Evolutionary conservation across 2,329 filamentous ascomycete species (phyloP).

Genomic region (Pseudogymnoascus destructans): DNA sequence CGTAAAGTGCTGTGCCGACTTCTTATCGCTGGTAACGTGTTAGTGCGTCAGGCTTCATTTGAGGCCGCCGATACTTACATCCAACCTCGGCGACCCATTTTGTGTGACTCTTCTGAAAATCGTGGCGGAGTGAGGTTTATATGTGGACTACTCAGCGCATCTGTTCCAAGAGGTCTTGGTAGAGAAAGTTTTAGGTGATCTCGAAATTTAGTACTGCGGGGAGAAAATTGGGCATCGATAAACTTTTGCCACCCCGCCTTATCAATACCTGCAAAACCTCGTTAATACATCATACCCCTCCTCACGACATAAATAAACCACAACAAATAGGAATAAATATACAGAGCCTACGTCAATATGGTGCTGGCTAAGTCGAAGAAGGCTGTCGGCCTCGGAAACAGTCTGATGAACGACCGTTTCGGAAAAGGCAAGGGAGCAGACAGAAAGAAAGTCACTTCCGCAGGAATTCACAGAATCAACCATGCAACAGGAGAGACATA

Average conservation of each 20-base stretch:
- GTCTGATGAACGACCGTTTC: constrained; percentile 97
- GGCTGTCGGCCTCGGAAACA: constrained; percentile 85
- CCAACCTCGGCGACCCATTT: constrained; percentile 63
- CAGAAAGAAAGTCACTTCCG: constrained; percentile 57
- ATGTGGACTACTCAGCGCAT: not conserved
- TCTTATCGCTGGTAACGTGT: constrained; percentile 56
- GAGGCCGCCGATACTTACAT: constrained; percentile 39
- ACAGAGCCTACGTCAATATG: constrained; percentile 33
- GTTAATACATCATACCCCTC: constrained; percentile 9
- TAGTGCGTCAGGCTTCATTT: constrained; percentile 21
- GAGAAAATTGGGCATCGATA: constrained; percentile 5
- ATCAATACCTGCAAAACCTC: constrained; percentile 9
- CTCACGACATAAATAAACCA: constrained; percentile 7
- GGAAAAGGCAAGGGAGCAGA: constrained; percentile 80
- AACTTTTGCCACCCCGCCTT: constrained; percentile 9
- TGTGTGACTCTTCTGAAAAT: constrained; percentile 25
- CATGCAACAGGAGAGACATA: constrained; percentile 78
- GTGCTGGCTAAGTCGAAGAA: constrained; percentile 88
- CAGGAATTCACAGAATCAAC: constrained; percentile 49
- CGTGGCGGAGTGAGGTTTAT: not conserved
- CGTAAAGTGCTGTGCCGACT: constrained; percentile 81
- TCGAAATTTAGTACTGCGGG: constrained; percentile 9
- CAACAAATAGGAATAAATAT: constrained; percentile 5
- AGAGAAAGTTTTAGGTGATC: constrained; percentile 8
- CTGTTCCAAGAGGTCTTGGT: constrained; percentile 9